These are phyloP conservation scores for Candida qinlingensis DNA, from an alignment of 805 yeast species.

Conservation along the genomic window DNA sequence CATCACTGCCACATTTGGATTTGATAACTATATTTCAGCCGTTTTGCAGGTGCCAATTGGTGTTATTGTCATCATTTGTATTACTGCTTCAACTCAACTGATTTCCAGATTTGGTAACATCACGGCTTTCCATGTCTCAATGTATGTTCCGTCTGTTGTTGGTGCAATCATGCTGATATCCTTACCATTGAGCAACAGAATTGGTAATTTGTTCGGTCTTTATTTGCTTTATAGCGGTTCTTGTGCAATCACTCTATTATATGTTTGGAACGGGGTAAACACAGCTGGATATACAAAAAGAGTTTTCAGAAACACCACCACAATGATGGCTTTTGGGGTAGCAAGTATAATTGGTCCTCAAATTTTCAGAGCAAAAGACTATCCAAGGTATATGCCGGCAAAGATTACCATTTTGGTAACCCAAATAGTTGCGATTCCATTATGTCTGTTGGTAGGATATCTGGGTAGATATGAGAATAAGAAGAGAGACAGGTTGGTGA, in stretches of 20 bases:
- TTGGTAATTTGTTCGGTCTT: constrained; percentile 43
- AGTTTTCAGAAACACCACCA: constrained; percentile 42
- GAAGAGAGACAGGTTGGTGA: constrained; percentile 28
- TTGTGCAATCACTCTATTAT: constrained; percentile 47
- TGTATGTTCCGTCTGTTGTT: constrained; percentile 46
- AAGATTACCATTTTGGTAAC: constrained; percentile 23
- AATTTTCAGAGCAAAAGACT: constrained; percentile 41
- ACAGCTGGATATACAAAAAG: constrained; percentile 57
- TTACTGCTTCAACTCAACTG: constrained; percentile 32
- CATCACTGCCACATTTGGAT: constrained; percentile 15
- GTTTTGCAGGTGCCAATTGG: constrained; percentile 52
- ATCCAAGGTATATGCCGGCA: constrained; percentile 51
- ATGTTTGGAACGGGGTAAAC: constrained; percentile 52
- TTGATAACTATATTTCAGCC: constrained; percentile 31
- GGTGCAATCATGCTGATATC: constrained; percentile 41
- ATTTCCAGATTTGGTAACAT: constrained; percentile 28
- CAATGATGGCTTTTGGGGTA: constrained; percentile 48
- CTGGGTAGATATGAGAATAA: constrained; percentile 33
- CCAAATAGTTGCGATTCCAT: constrained; percentile 30
- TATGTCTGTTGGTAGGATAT: constrained; percentile 25
- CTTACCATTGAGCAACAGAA: constrained; percentile 27
- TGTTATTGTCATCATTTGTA: constrained; percentile 37
- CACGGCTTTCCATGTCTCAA: constrained; percentile 30
- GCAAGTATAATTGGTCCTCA: constrained; percentile 56
- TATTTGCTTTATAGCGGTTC: constrained; percentile 48